Evolutionary conservation across 202 grass and related monocot genomes (phyloP), one percentile per base, ranked within the genome.

Genomic region (Bolboschoenoplectus hybrid): DNA sequence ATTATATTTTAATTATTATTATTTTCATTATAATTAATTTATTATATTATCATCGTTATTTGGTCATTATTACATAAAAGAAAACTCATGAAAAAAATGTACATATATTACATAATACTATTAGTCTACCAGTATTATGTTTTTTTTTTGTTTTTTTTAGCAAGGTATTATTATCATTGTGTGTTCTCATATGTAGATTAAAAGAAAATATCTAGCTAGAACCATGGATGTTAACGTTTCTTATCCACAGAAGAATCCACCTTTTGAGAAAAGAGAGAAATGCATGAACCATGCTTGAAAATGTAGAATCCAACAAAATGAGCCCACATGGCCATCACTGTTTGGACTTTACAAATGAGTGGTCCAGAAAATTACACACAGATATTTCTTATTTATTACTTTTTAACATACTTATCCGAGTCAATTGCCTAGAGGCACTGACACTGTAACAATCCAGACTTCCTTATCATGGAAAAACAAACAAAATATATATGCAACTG

Each of bases 281-380:
- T 40, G 19, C 57, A 26, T 26, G 51, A 82, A 65, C 53, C 3
- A 83, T 83, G 26, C 44, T 68, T 80, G 1, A 83, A 69, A 51
- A 17, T 83, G 81, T 56, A 83, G 63, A 55, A 69, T 66, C 13
- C 2, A 36, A 36, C 9, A 34, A 12, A 66, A 9, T 36, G 26
- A 55, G 26, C 26, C 51, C 51, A 52, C 20, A 66, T 83, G 20
- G 13, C 6, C 26, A 10, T 6, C 49, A 55, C 32, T 57, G 5
- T 83, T 83, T 7, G 20, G 50, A 69, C 55, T 83, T 68, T 38
- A 69, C n/a, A 69, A 13, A 83, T 19, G 34, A 51, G 62, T 53
- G 62, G 81, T 69, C 62, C 81, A 47, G 4, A 36, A 52, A 34
- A 83, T 55, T 16, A 68, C 26, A 20, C 63, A 14, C 6, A 69